These are phyloP conservation scores for Corinectria fuckeliana DNA, from an alignment of 2,329 filamentous ascomycete genomes.

Conservation along the genomic window DNA sequence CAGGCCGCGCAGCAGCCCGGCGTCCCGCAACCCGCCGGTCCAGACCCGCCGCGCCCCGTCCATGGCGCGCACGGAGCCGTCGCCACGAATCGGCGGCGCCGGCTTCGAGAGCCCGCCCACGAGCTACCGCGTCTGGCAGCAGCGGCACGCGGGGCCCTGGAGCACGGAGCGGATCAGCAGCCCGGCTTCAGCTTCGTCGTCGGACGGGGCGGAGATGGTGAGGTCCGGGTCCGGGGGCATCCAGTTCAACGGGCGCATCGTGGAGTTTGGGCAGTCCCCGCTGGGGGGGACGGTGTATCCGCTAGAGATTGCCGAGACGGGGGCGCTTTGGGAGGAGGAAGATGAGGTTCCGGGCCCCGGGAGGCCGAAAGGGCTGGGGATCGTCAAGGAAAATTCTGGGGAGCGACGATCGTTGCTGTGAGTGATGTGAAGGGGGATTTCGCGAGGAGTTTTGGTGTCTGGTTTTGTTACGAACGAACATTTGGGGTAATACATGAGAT, in stretches of 20 bases:
- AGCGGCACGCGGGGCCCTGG: constrained; percentile 27
- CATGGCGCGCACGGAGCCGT: constrained; percentile 27
- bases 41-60: constrained; percentile 22
- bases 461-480: not conserved
- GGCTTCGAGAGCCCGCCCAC: constrained; percentile 14
- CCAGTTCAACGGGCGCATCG: constrained; percentile 31
- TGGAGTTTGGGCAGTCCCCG: constrained; percentile 29
- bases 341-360: constrained; percentile 5
- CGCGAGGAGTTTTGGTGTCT: not conserved
- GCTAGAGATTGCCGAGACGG: constrained; percentile 20
- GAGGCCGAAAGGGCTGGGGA: constrained; percentile 19
- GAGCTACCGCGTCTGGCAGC: constrained; percentile 21
- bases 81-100: constrained; percentile 18
- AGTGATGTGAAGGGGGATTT: not conserved
- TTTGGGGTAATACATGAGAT: not conserved
- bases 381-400: constrained; percentile 1
- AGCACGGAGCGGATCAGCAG: constrained; percentile 14
- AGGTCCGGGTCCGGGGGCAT: constrained; percentile 35
- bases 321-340: constrained; percentile 3
- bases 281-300: constrained; percentile 21
- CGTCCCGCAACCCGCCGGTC: constrained; percentile 4
- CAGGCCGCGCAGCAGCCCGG: constrained; percentile 3
- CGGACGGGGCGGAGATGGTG: constrained; percentile 29
- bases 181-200: not conserved
- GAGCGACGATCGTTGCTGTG: not conserved